Base-by-base conservation (phyloP, 441 rosid species). In the Gossypium lobatum region DNA sequence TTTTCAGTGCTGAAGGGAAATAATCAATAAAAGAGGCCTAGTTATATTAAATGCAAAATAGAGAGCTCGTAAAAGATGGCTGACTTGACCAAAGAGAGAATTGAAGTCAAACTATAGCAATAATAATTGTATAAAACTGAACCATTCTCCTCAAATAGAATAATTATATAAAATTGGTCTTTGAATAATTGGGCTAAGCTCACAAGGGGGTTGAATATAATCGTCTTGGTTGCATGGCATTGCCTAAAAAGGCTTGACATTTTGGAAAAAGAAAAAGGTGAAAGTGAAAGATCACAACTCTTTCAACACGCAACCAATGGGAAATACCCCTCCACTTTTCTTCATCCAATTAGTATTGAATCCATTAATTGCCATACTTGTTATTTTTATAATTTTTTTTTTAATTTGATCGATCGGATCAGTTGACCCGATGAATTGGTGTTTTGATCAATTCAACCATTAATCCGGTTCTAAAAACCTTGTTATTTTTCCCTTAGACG, bases 101-200 rank as follows among this genome's bases (percentile, higher is more conserved):
- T 66, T 48, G 75, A 78, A 78, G 85, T 85, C 88, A 86, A 85
- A 80, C 21, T 55, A 20, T 55, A 5, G 59, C 25, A 20, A 28
- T 79, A 4, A 28, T 4, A 4, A 74, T 50, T 20, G 61, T 73
- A 26, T 23, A 9, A 45, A 31, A 26, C 34, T 28, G 34, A 28
- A 28, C 34, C 3, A 4, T 28, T 28, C 34, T 4, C 34, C 34
- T 28, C 34, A 28, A 28, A 28, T 3, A 3, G 31, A 28, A 28
- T 28, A 28, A 76, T 50, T 31, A 66, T 73, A 26, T 23, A 9
- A 45, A 28, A 26, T 42, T 34, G 16, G n/a, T 20, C 6, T 25
- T 11, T 13, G 34, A 17, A 42, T 74, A 37, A 52, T 52, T 16
- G 57, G 0, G 16, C 37, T 6, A 52, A n/a, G 17, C 17, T 52